Percentiles rank a stretch among this genome's conserved stretches.
These are phyloP conservation scores for Cercophora sp. DNA, from an alignment of 495 filamentous ascomycete genomes.

Conservation along the genomic window DNA sequence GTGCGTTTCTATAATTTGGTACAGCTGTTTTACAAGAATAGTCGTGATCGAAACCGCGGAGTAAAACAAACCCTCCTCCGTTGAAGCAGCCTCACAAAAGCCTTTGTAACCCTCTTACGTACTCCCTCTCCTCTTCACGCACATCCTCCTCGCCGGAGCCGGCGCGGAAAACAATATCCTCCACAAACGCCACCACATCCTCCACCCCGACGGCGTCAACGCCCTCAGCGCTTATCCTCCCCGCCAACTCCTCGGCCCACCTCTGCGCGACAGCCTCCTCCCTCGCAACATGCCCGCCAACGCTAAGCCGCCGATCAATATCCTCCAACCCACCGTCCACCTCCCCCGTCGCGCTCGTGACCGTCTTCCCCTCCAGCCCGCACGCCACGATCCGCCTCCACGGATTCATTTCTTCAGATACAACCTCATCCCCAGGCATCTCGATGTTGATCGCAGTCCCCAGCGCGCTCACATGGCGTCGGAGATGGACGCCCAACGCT, in stretches of 20 bases:
- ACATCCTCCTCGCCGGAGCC: background rate
- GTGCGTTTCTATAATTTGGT: conserved; percentile 1
- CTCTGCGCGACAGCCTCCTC: conserved; percentile 9
- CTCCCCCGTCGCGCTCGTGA: conserved; percentile 59
- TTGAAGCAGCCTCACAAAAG: conserved; percentile 2
- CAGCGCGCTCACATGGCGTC: conserved; percentile 78
- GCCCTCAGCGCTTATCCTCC: conserved; percentile 21
- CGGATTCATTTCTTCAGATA: conserved; percentile 27
- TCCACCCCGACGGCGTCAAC: conserved; percentile 16
- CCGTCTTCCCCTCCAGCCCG: conserved; percentile 71
- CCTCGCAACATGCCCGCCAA: background rate
- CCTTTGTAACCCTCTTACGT: conserved; percentile 5
- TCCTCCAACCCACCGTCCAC: conserved; percentile 21
- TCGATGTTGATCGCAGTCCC: conserved; percentile 80
- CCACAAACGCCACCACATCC: conserved; percentile 22
- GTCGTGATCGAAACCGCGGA: too few relatives aligned
- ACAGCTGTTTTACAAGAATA: too few relatives aligned
- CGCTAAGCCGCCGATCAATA: background rate
- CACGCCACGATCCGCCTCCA: conserved; percentile 75
- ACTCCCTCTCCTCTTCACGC: conserved; percentile 18
- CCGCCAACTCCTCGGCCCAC: conserved; percentile 27
- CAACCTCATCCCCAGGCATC: conserved; percentile 37
- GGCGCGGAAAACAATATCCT: conserved; percentile 2
- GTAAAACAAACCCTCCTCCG: background rate
- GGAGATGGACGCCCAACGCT: conserved; percentile 82